A percentile compares a stretch with the other conserved stretches of the same genome.
Conservation (phyloP, 805 yeast genomes). For the Saccharomyces jurei region DNA sequence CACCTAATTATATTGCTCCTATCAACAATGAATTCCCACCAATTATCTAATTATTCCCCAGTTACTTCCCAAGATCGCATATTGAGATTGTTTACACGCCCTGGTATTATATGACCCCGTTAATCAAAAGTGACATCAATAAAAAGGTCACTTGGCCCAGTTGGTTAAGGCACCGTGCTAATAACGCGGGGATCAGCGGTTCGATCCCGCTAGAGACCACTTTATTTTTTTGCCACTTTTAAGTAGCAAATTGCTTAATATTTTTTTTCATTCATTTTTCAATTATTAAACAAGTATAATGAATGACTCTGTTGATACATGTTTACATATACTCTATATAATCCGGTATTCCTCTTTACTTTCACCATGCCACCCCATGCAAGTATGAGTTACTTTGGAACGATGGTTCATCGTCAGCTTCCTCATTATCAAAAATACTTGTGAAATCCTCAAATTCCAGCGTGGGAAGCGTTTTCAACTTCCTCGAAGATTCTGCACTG, state of each 20-base stretch:
- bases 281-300: too few relatives aligned
- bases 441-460: conserved; percentile 54
- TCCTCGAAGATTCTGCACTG: conserved; percentile 56
- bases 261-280: too few relatives aligned
- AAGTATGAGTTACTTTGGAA: conserved; percentile 8
- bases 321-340: background rate
- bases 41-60: too few relatives aligned
- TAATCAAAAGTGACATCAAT: background rate
- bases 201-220: conserved; percentile 33
- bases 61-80: too few relatives aligned
- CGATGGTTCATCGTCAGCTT: conserved; percentile 1
- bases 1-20: too few relatives aligned
- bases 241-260: too few relatives aligned
- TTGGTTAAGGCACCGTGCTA: conserved; percentile 33
- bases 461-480: conserved; percentile 63
- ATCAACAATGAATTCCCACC: too few relatives aligned
- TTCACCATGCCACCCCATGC: conserved; percentile 22
- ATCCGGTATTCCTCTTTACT: background rate
- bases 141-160: conserved; percentile 31
- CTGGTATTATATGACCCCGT: too few relatives aligned
- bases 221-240: too few relatives aligned
- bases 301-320: background rate
- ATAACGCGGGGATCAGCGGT: conserved; percentile 34
- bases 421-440: conserved; percentile 9
- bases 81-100: too few relatives aligned